phyloP scores from a whole-genome alignment of 202 grass and related monocot genomes.

The Zoysia matrella region DNA sequence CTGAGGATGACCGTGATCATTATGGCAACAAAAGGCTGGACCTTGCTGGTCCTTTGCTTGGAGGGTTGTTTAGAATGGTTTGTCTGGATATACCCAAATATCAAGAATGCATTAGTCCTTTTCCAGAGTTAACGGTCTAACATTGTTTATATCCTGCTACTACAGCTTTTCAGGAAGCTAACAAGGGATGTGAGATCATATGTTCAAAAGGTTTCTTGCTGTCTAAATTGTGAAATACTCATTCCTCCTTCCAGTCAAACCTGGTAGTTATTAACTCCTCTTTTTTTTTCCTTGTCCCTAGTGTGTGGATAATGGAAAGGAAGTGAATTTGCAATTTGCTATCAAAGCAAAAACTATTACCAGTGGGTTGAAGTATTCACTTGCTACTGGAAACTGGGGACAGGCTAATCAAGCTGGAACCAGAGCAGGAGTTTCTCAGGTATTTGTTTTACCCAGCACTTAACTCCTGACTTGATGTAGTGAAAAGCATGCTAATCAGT shows the following conservation, averaged over 20 bases:
- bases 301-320: constrained; percentile 99
- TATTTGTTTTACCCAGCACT: constrained; percentile 42
- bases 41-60: constrained; percentile 98
- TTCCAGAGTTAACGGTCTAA: constrained; percentile 22
- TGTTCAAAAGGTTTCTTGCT: constrained; percentile 87
- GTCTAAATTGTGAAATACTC: constrained; percentile 11
- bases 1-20: constrained; percentile 98
- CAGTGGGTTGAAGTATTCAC: constrained; percentile 97
- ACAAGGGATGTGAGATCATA: constrained; percentile 98
- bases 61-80: constrained; percentile 97
- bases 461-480: constrained; percentile 21
- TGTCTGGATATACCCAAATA: constrained; percentile 42
- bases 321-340: constrained; percentile 98
- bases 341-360: constrained; percentile 99
- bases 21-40: constrained; percentile 99
- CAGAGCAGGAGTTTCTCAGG: constrained; percentile 97
- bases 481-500: constrained; percentile 14
- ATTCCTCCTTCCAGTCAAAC: neutral
- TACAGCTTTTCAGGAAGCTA: constrained; percentile 97
- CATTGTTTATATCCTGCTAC: constrained; percentile 38
- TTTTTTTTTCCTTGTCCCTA: constrained; percentile 44
- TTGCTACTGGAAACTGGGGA: constrained; percentile 99
- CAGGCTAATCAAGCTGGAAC: constrained; percentile 99
- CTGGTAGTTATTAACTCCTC: constrained; percentile 36
- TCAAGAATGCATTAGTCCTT: constrained; percentile 10